phyloP scores from a whole-genome alignment of 768 basidiomycete species.

The Termitomyces sp. region DNA sequence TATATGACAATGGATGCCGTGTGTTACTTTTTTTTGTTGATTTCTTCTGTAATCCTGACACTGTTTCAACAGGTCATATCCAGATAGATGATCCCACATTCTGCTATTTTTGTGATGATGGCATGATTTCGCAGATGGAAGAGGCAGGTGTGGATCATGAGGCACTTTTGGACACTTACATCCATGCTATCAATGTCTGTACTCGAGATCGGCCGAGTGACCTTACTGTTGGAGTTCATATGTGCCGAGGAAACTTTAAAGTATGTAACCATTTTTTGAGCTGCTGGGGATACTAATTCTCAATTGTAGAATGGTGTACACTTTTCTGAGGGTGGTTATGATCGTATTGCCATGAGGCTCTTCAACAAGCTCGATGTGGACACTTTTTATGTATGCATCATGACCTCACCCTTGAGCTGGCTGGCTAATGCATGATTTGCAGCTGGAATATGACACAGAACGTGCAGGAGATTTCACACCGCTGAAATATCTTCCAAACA shows the following conservation, averaged over 20 bases:
- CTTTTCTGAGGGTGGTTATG: slow-evolving; percentile 60
- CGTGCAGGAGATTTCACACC: slow-evolving; percentile 57
- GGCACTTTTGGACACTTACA: slow-evolving; percentile 63
- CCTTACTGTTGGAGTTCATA: slow-evolving; percentile 51
- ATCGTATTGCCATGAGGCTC: slow-evolving; percentile 46
- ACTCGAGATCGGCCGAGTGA: slow-evolving; percentile 49
- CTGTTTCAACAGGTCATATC: slow-evolving; percentile 34
- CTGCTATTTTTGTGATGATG: slow-evolving; percentile 65
- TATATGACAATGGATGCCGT: slow-evolving; percentile 47
- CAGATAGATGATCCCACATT: slow-evolving; percentile 52
- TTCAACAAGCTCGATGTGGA: slow-evolving; percentile 60
- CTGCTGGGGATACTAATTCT: slow-evolving; percentile 10
- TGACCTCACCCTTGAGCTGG: too few relatives aligned
- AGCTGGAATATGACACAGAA: slow-evolving; percentile 65
- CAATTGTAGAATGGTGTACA: slow-evolving; percentile 34
- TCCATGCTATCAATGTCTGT: slow-evolving; percentile 57
- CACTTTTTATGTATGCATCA: slow-evolving; percentile 35
- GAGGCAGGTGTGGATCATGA: slow-evolving; percentile 56
- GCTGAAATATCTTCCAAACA: slow-evolving; percentile 45
- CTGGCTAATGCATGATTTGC: slow-evolving; percentile 12
- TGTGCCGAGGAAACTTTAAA: slow-evolving; percentile 54
- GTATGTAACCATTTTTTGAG: slow-evolving; percentile 21
- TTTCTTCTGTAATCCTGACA: not conserved
- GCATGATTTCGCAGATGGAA: slow-evolving; percentile 48
- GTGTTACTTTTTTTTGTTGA: slow-evolving; percentile 17